Evolutionary conservation across 441 rosid species (phyloP).

Genomic region (Syzygium syzygioides): DNA sequence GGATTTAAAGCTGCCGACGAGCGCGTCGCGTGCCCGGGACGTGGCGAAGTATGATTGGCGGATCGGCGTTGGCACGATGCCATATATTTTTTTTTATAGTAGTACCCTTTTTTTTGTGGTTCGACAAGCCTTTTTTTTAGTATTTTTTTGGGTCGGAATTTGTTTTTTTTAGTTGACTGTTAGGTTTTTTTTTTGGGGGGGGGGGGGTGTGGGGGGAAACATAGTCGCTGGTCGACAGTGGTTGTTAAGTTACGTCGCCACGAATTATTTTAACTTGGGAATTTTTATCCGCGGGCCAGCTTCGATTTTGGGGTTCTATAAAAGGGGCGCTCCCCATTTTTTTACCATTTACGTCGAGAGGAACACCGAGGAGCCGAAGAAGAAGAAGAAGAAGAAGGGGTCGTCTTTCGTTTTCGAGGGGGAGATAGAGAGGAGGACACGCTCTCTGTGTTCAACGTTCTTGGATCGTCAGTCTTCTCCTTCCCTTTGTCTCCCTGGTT

Average conservation of each 20-base stretch:
- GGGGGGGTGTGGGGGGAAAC: background rate
- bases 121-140: background rate
- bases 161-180: too few relatives aligned
- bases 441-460: background rate
- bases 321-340: background rate
- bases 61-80: background rate
- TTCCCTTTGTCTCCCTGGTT: background rate
- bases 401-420: background rate
- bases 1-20: too few relatives aligned
- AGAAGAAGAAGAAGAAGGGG: background rate
- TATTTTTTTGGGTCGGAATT: too few relatives aligned
- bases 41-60: background rate
- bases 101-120: background rate
- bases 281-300: background rate
- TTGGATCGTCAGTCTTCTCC: background rate
- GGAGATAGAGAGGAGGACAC: background rate
- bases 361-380: background rate
- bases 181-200: background rate
- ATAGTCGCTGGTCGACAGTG: background rate
- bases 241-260: background rate
- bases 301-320: background rate
- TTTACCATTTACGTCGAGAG: background rate
- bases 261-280: background rate
- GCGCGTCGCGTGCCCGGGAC: background rate
- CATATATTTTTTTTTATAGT: too few relatives aligned